phyloP scores from a whole-genome alignment of 2,329 filamentous ascomycete species.

The Arthrobotrys sphaeroides region DNA sequence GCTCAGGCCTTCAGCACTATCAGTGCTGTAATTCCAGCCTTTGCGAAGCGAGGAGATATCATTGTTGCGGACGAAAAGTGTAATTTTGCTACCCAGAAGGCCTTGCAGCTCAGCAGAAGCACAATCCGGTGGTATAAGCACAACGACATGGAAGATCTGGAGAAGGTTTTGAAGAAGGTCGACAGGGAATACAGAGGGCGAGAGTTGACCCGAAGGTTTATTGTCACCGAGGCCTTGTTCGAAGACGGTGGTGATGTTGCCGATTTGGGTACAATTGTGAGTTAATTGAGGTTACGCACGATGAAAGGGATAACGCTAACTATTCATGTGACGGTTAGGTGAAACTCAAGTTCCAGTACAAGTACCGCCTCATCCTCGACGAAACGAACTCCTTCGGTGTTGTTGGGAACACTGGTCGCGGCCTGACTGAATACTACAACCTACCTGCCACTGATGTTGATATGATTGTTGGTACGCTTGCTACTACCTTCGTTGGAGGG shows the following conservation, averaged over 20 bases:
- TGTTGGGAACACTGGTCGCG: constrained; percentile 87
- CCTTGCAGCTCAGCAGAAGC: constrained; percentile 89
- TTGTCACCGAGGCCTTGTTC: constrained; percentile 94
- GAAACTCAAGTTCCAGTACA: constrained; percentile 94
- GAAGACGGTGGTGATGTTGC: constrained; percentile 87
- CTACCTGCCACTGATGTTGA: constrained; percentile 92
- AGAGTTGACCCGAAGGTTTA: constrained; percentile 89
- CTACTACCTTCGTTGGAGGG: constrained; percentile 87
- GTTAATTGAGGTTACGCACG: constrained; percentile 58
- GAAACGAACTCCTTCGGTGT: constrained; percentile 98
- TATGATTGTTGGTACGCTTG: constrained; percentile 94
- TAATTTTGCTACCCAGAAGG: constrained; percentile 93
- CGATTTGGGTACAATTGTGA: constrained; percentile 83
- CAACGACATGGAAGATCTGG: constrained; percentile 93
- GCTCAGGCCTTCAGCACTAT: constrained; percentile 96
- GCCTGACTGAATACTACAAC: constrained; percentile 94
- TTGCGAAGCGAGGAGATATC: constrained; percentile 95
- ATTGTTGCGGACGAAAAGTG: constrained; percentile 94
- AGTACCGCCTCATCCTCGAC: constrained; percentile 96
- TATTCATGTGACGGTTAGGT: constrained; percentile 65
- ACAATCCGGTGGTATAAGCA: constrained; percentile 94
- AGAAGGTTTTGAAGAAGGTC: constrained; percentile 83
- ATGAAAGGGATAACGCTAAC: constrained; percentile 28
- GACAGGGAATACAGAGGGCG: constrained; percentile 86
- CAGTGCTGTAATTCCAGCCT: constrained; percentile 94